Conservation (phyloP, 805 yeast genomes). For the Metschnikowia cubensis region DNA sequence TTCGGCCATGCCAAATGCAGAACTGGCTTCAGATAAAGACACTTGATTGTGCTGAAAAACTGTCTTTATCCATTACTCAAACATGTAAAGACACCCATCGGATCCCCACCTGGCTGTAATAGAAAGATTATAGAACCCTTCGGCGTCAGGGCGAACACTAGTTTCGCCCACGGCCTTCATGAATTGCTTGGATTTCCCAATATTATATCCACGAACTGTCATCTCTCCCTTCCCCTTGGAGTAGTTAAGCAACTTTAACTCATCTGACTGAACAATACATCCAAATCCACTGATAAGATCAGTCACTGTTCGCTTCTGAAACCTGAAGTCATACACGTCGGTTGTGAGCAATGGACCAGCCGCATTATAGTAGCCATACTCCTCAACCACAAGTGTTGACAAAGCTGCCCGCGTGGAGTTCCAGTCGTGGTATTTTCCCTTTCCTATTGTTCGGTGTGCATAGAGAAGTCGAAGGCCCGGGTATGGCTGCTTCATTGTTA, state of each 20-base stretch:
- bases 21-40: not conserved
- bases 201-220: conserved; percentile 59
- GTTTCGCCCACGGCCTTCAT: conserved; percentile 15
- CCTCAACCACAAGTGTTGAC: conserved; percentile 51
- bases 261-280: conserved; percentile 55
- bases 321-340: conserved; percentile 60
- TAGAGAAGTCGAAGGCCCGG: conserved; percentile 40
- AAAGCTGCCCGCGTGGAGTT: conserved; percentile 44
- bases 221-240: conserved; percentile 45
- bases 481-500: conserved; percentile 14
- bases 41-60: not conserved
- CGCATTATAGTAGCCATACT: conserved; percentile 41
- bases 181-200: conserved; percentile 45
- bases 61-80: not conserved
- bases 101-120: conserved; percentile 58
- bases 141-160: conserved; percentile 14
- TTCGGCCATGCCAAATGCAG: not conserved
- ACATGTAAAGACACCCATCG: conserved; percentile 67
- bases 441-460: conserved; percentile 26
- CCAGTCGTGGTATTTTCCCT: conserved; percentile 23
- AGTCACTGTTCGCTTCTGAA: conserved; percentile 24
- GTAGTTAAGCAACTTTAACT: conserved; percentile 46
- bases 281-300: conserved; percentile 43
- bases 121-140: conserved; percentile 42
- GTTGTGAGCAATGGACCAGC: conserved; percentile 59